Evolutionary conservation across 495 filamentous ascomycete species (phyloP).

Genomic region (Tuber brumale): DNA sequence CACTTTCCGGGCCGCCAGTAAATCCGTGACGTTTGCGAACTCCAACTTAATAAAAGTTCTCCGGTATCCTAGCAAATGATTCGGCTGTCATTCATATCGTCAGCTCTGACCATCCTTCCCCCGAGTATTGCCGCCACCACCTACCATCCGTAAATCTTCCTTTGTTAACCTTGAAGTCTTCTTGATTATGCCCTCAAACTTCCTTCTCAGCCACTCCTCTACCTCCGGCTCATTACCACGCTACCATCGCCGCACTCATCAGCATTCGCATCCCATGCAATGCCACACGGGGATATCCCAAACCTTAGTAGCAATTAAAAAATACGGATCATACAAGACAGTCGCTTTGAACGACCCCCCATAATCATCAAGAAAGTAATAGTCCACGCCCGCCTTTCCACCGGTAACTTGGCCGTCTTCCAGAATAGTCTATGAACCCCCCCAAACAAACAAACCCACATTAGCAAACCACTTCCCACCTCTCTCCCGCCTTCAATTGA

Average conservation of each 20-base stretch:
- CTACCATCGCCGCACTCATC: slow-evolving; percentile 14
- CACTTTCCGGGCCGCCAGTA: slow-evolving; percentile 72
- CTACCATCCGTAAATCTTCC: slow-evolving; percentile 77
- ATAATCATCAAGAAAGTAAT: slow-evolving; percentile 93
- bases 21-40: slow-evolving; percentile 79
- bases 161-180: slow-evolving; percentile 69
- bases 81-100: slow-evolving; percentile 49
- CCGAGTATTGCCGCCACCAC: background rate
- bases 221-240: slow-evolving; percentile 68
- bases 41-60: slow-evolving; percentile 75
- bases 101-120: slow-evolving; percentile 5
- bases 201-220: slow-evolving; percentile 86
- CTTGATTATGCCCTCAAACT: slow-evolving; percentile 75
- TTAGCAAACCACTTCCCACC: slow-evolving; percentile 5
- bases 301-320: slow-evolving; percentile 81
- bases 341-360: slow-evolving; percentile 94
- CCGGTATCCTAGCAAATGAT: slow-evolving; percentile 87
- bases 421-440: slow-evolving; percentile 55
- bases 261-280: slow-evolving; percentile 3
- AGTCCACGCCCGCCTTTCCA: slow-evolving; percentile 86
- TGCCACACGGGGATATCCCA: slow-evolving; percentile 45
- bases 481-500: background rate
- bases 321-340: slow-evolving; percentile 93
- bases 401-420: slow-evolving; percentile 71
- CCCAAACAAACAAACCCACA: background rate